Evolutionary conservation across 1,139 yeast species (phyloP).

Genomic region (Lodderomyces pseudojiufengensis): DNA sequence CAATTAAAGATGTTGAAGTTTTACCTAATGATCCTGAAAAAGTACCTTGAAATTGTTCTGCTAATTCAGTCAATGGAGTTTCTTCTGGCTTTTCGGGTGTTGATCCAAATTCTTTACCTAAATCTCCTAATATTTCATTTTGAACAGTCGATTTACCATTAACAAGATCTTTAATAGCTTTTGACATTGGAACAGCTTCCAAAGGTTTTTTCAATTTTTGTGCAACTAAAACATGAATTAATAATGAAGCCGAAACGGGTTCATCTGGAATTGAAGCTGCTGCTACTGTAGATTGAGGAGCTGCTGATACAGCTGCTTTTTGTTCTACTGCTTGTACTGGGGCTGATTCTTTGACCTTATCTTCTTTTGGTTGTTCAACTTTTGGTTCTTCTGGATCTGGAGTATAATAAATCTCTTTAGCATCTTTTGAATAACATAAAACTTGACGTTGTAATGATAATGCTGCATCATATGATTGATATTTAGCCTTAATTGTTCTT

Average conservation of each 20-base stretch:
- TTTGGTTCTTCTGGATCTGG: constrained; percentile 70
- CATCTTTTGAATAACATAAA: constrained; percentile 90
- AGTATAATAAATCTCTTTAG: constrained; percentile 93
- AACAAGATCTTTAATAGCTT: constrained; percentile 94
- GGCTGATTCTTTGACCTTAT: constrained; percentile 32
- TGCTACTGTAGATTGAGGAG: constrained; percentile 66
- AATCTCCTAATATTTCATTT: constrained; percentile 95
- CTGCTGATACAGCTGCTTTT: constrained; percentile 43
- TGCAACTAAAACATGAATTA: constrained; percentile 88
- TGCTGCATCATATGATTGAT: constrained; percentile 97
- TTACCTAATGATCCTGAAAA: constrained; percentile 89
- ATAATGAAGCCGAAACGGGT: constrained; percentile 79
- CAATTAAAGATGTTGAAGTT: constrained; percentile 82
- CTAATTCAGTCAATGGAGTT: constrained; percentile 91
- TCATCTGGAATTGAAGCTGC: constrained; percentile 83
- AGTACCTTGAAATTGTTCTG: constrained; percentile 89
- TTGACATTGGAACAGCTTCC: constrained; percentile 80
- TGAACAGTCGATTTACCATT: constrained; percentile 98
- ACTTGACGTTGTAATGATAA: constrained; percentile 95
- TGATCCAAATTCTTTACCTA: constrained; percentile 95
- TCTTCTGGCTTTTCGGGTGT: constrained; percentile 99
- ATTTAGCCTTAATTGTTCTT: constrained; percentile 92
- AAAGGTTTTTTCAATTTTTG: constrained; percentile 90
- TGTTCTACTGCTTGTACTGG: constrained; percentile 46
- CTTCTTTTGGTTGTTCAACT: constrained; percentile 19